A percentile compares a stretch with the other conserved stretches of the same genome.
These are phyloP conservation scores for Tolypocladium guangdongense DNA, from an alignment of 2,329 filamentous ascomycete genomes.

Conservation along the genomic window DNA sequence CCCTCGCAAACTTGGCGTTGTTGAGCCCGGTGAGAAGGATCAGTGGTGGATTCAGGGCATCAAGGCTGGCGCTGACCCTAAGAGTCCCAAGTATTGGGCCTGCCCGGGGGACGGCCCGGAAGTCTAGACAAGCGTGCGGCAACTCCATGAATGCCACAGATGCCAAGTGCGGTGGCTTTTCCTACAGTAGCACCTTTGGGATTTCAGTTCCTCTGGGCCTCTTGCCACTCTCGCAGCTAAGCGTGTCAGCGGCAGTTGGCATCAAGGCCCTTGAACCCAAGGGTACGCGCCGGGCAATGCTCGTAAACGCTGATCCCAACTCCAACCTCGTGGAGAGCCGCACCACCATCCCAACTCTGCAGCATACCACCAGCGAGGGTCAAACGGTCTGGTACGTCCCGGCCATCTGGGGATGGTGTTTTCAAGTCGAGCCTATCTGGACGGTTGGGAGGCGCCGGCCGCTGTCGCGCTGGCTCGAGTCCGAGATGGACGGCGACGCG, in stretches of 20 bases:
- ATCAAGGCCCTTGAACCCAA: slow-evolving; percentile 43
- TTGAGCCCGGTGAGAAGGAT: too few species aligned
- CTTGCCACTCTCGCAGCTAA: slow-evolving; percentile 64
- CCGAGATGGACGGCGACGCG: slow-evolving; percentile 28
- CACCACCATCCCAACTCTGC: slow-evolving; percentile 60
- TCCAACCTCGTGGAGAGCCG: slow-evolving; percentile 64
- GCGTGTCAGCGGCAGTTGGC: slow-evolving; percentile 52
- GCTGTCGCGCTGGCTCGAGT: slow-evolving; percentile 49
- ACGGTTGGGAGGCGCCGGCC: slow-evolving; percentile 50
- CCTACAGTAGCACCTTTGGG: slow-evolving; percentile 64
- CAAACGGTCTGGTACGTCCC: slow-evolving; percentile 56
- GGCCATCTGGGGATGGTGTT: slow-evolving; percentile 54
- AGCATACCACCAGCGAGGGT: slow-evolving; percentile 46
- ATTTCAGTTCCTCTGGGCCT: slow-evolving; percentile 69
- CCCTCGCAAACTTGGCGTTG: too few species aligned
- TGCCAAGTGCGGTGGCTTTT: slow-evolving; percentile 71
- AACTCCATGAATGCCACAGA: slow-evolving; percentile 75
- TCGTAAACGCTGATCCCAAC: slow-evolving; percentile 69
- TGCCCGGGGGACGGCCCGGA: slow-evolving; percentile 52
- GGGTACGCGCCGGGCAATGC: slow-evolving; percentile 41
- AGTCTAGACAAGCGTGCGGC: slow-evolving; percentile 63
- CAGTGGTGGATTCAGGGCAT: slow-evolving; percentile 22
- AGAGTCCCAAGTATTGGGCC: slow-evolving; percentile 64
- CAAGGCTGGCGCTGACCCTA: slow-evolving; percentile 59
- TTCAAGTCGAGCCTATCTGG: slow-evolving; percentile 41